These are phyloP conservation scores for Malassezia equina DNA, from an alignment of 1,284 basidiomycete genomes.

Conservation along the genomic window DNA sequence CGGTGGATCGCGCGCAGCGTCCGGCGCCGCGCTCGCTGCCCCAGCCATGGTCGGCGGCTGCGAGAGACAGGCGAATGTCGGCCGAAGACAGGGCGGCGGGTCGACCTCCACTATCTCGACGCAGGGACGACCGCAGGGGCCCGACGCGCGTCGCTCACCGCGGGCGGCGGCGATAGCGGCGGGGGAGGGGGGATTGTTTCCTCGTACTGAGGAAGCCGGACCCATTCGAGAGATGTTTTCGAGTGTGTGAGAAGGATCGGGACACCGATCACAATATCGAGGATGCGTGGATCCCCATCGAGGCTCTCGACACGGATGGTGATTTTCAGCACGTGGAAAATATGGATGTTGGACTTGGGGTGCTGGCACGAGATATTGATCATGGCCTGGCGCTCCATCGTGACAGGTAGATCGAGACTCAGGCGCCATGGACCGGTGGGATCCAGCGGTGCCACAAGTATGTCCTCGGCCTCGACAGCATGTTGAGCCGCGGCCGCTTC, in stretches of 20 bases:
- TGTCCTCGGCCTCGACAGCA: slow-evolving; percentile 25
- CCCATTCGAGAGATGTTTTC: slow-evolving; percentile 40
- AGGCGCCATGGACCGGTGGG: slow-evolving; percentile 56
- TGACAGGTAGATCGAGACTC: slow-evolving; percentile 42
- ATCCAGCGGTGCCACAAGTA: slow-evolving; percentile 51
- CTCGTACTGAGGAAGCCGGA: slow-evolving; percentile 38
- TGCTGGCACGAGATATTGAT: slow-evolving; percentile 76
- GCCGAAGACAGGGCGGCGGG: background rate
- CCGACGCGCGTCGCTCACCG: too few relatives aligned
- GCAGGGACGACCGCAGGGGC: too few relatives aligned
- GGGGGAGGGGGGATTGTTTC: slow-evolving; percentile 7
- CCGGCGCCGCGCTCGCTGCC: slow-evolving; percentile 2
- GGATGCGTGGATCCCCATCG: slow-evolving; percentile 44
- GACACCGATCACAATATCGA: slow-evolving; percentile 80
- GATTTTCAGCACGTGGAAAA: slow-evolving; percentile 71
- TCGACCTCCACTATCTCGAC: background rate
- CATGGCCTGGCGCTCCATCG: slow-evolving; percentile 45
- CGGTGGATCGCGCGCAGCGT: background rate
- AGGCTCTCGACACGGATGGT: slow-evolving; percentile 64
- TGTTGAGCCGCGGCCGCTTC: slow-evolving; percentile 27
- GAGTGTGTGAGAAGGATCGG: slow-evolving; percentile 55
- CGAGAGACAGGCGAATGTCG: background rate
- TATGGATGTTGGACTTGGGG: slow-evolving; percentile 65
- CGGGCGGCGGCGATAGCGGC: background rate
- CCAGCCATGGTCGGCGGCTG: background rate